Evolutionary conservation across 768 basidiomycete species (phyloP).

Genomic region (Gelatoporia subvermispora): DNA sequence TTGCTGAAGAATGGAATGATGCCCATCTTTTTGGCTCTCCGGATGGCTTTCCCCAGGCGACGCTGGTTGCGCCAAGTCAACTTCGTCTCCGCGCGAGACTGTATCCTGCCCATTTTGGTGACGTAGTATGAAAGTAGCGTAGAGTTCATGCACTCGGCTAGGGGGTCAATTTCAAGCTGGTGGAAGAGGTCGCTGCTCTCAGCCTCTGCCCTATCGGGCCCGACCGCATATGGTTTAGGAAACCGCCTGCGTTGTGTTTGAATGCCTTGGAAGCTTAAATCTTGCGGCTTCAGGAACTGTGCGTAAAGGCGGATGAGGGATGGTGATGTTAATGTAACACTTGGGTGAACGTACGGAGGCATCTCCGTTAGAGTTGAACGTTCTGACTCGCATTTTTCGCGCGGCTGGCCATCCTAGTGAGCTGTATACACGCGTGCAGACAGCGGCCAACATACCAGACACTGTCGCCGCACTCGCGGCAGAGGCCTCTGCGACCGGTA

Average conservation of each 20-base stretch:
- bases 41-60: constrained; percentile 76
- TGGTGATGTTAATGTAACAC: background rate
- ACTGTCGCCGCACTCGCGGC: too few relatives aligned
- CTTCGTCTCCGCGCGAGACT: constrained; percentile 58
- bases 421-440: too few relatives aligned
- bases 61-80: constrained; percentile 80
- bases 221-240: too few relatives aligned
- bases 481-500: too few relatives aligned
- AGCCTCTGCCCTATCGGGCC: too few relatives aligned
- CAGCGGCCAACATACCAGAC: too few relatives aligned
- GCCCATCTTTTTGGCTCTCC: constrained; percentile 90
- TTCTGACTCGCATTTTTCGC: too few relatives aligned
- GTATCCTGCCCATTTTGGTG: constrained; percentile 78
- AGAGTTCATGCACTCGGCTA: constrained; percentile 62
- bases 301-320: background rate
- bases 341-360: too few relatives aligned
- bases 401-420: too few relatives aligned
- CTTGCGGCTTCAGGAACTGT: constrained; percentile 45
- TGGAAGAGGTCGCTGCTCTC: constrained; percentile 55
- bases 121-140: constrained; percentile 52
- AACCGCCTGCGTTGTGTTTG: constrained; percentile 8
- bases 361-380: too few relatives aligned
- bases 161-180: constrained; percentile 68
- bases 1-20: constrained; percentile 50
- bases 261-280: constrained; percentile 38